Conservation (phyloP, 495 filamentous ascomycete species). For the Thermochaetoides thermophila region DNA sequence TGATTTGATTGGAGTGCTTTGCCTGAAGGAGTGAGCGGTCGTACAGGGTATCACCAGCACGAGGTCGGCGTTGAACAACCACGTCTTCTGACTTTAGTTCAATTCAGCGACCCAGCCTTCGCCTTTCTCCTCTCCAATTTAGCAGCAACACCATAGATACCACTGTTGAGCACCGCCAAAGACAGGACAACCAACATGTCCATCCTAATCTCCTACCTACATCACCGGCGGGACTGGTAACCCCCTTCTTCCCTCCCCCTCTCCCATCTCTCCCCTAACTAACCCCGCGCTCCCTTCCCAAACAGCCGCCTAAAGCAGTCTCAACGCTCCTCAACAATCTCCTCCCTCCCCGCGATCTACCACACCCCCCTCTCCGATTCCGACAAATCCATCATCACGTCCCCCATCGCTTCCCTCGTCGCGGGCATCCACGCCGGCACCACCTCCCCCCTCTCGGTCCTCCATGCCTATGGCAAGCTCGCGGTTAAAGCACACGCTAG, state of each 20-base stretch:
- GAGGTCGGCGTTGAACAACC: no score
- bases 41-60: no score
- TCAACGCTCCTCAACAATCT: constrained; percentile 55
- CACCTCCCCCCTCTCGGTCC: constrained; percentile 55
- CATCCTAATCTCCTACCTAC: constrained; percentile 43
- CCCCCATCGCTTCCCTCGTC: constrained; percentile 65
- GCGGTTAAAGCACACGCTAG: constrained; percentile 71
- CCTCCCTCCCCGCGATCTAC: constrained; percentile 49
- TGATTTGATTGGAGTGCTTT: no score
- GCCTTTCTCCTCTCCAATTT: no score
- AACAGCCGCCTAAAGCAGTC: constrained; percentile 64
- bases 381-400: constrained; percentile 53
- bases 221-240: constrained; percentile 47
- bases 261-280: no score
- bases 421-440: constrained; percentile 54
- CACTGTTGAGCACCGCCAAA: background rate
- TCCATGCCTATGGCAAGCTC: constrained; percentile 81
- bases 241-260: constrained; percentile 1
- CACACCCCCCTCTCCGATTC: constrained; percentile 40
- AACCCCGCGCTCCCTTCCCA: constrained; percentile 2
- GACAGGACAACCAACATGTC: constrained; percentile 23
- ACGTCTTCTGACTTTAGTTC: no score
- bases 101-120: no score
- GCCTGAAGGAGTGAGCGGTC: no score
- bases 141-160: background rate